phyloP scores from a whole-genome alignment of 1,284 basidiomycete species.

The Paramarasmius palmivorus region DNA sequence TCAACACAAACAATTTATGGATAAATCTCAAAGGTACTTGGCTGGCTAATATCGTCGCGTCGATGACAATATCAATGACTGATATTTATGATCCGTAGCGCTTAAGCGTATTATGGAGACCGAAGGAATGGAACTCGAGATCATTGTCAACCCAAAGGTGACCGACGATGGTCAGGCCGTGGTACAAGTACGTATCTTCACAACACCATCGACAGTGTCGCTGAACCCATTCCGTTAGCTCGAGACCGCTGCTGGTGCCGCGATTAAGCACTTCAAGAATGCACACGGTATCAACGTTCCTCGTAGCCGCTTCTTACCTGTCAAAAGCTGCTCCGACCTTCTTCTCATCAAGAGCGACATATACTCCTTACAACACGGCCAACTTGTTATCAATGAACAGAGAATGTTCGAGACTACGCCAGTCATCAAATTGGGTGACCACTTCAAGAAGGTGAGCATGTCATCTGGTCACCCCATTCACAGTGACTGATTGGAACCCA shows the following conservation, averaged over 20 bases:
- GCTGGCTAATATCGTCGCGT: background rate
- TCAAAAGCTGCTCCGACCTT: slow-evolving; percentile 89
- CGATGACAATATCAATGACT: slow-evolving; percentile 10
- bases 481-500: slow-evolving; percentile 23
- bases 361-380: slow-evolving; percentile 94
- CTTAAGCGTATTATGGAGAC: slow-evolving; percentile 95
- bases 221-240: slow-evolving; percentile 52
- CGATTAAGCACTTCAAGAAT: slow-evolving; percentile 96
- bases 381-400: slow-evolving; percentile 87
- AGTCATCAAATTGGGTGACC: slow-evolving; percentile 96
- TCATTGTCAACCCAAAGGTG: slow-evolving; percentile 94
- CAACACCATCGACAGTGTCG: background rate
- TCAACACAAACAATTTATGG: slow-evolving; percentile 99
- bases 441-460: slow-evolving; percentile 73
- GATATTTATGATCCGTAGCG: slow-evolving; percentile 43
- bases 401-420: slow-evolving; percentile 95
- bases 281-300: slow-evolving; percentile 99
- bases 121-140: slow-evolving; percentile 89
- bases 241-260: slow-evolving; percentile 97
- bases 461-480: background rate
- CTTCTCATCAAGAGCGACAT: slow-evolving; percentile 97
- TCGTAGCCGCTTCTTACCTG: slow-evolving; percentile 95
- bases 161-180: slow-evolving; percentile 90
- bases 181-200: slow-evolving; percentile 46
- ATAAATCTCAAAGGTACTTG: slow-evolving; percentile 83